A percentile compares a stretch with the other conserved stretches of the same genome.
These are phyloP conservation scores for Colletotrichum tabaci DNA, from an alignment of 2,329 filamentous ascomycete genomes.

Conservation along the genomic window DNA sequence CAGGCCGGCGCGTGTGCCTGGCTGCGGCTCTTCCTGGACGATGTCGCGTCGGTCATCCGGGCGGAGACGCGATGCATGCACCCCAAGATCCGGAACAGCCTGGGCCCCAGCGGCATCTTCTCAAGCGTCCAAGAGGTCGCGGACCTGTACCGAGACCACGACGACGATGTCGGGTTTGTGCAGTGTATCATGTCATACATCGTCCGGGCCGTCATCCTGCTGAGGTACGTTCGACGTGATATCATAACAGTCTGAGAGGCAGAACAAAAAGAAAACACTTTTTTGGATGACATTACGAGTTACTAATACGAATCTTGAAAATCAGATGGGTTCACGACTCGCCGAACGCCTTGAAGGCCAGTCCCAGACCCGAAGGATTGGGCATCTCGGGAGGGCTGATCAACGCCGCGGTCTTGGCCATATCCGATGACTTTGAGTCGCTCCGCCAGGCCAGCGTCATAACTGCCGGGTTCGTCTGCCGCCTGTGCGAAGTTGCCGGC, in stretches of 20 bases:
- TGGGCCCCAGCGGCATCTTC: conserved; percentile 13
- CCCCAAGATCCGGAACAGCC: conserved; percentile 9
- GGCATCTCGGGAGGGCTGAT: conserved; percentile 12
- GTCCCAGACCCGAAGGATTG: conserved; percentile 7
- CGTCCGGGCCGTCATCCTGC: conserved; percentile 1
- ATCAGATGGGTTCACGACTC: conserved; percentile 21
- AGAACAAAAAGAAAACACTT: neutral
- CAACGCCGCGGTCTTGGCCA: conserved; percentile 8
- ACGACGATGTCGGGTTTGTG: conserved; percentile 12
- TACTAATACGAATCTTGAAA: neutral
- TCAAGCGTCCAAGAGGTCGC: conserved; percentile 9
- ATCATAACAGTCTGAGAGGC: neutral
- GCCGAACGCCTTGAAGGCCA: neutral
- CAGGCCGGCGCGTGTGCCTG: conserved; percentile 11
- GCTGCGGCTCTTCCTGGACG: conserved; percentile 13
- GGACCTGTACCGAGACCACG: conserved; percentile 15
- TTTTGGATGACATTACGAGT: neutral
- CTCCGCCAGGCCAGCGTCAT: conserved; percentile 13
- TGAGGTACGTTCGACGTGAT: neutral
- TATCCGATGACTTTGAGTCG: conserved; percentile 12
- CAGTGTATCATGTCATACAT: conserved; percentile 14
- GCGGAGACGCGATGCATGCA: conserved; percentile 13
- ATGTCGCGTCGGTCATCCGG: conserved; percentile 7
- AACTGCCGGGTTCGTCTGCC: conserved; percentile 2
- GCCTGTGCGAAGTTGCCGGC: conserved; percentile 13